Evolutionary conservation across 148 eudicot genomes (phyloP).

Genomic region (Rhododendron ferrugineum): DNA sequence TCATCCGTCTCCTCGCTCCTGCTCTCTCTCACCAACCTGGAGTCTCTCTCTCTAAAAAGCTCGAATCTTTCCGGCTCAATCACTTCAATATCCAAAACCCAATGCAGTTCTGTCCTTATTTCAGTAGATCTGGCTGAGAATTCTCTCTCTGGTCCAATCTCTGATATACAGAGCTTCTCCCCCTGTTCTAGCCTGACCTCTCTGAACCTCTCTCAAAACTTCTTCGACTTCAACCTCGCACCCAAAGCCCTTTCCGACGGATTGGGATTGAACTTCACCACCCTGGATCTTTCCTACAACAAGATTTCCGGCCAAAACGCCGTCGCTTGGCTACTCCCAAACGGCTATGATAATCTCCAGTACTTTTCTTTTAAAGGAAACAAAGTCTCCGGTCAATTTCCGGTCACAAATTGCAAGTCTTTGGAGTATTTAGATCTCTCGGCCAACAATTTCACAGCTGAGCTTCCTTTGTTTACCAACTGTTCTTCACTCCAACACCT

Average conservation of each 20-base stretch:
- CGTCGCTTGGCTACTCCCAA: constrained; percentile 49
- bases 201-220: constrained; percentile 62
- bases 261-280: constrained; percentile 23
- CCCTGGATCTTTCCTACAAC: constrained; percentile 64
- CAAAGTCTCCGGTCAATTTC: constrained; percentile 43
- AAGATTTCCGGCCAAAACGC: constrained; percentile 35
- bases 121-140: constrained; percentile 61
- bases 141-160: constrained; percentile 42
- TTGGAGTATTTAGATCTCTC: constrained; percentile 62
- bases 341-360: constrained; percentile 34
- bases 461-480: constrained; percentile 36
- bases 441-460: constrained; percentile 48
- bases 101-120: constrained; percentile 19
- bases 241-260: constrained; percentile 5
- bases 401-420: constrained; percentile 32
- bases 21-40: constrained; percentile 32
- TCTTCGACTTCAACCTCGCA: constrained; percentile 26
- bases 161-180: constrained; percentile 33
- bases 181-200: constrained; percentile 36
- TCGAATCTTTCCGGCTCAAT: constrained; percentile 55
- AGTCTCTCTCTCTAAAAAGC: constrained; percentile 33
- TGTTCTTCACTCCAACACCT: constrained; percentile 45
- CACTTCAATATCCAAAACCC: constrained; percentile 18
- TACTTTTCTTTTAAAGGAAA: constrained; percentile 51
- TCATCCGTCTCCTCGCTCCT: constrained; percentile 29